Conservation (phyloP, 345 rosid species). For the Corymbia maculata region DNA sequence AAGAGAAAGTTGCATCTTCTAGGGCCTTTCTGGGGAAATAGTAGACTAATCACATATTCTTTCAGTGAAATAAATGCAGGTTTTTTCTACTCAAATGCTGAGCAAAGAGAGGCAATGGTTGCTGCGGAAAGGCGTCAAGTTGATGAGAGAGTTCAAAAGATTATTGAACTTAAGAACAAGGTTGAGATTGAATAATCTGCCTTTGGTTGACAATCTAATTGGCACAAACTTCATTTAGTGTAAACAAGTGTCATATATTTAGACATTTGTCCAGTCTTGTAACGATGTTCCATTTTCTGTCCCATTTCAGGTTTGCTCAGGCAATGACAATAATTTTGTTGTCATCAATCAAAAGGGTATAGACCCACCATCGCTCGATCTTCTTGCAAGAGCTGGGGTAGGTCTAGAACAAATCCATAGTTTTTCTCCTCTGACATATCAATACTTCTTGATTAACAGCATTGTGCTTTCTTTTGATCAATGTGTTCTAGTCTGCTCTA, state of each 20-base stretch:
- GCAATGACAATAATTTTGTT: slow-evolving; percentile 68
- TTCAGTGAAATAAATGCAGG: slow-evolving; percentile 97
- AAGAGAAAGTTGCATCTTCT: background rate
- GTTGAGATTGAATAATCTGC: slow-evolving; percentile 14
- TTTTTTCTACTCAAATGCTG: slow-evolving; percentile 96
- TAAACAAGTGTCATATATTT: background rate
- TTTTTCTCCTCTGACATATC: background rate
- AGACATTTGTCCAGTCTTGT: background rate
- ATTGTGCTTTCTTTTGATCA: background rate
- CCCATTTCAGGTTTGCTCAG: slow-evolving; percentile 73
- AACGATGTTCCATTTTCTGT: background rate
- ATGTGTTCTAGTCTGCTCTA: background rate
- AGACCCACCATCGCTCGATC: slow-evolving; percentile 92
- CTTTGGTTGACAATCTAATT: background rate
- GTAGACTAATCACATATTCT: background rate
- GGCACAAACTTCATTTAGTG: background rate
- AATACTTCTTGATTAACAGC: background rate
- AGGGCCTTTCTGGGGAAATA: background rate
- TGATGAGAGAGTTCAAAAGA: slow-evolving; percentile 76
- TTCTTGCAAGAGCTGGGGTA: slow-evolving; percentile 97
- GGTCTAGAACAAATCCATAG: slow-evolving; percentile 8
- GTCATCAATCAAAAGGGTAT: slow-evolving; percentile 97
- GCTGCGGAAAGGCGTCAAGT: slow-evolving; percentile 85
- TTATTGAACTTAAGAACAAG: slow-evolving; percentile 86
- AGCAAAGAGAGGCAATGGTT: slow-evolving; percentile 98